These are phyloP conservation scores for Ajuga reptans DNA, from an alignment of 305 asterid genomes.

Conservation along the genomic window DNA sequence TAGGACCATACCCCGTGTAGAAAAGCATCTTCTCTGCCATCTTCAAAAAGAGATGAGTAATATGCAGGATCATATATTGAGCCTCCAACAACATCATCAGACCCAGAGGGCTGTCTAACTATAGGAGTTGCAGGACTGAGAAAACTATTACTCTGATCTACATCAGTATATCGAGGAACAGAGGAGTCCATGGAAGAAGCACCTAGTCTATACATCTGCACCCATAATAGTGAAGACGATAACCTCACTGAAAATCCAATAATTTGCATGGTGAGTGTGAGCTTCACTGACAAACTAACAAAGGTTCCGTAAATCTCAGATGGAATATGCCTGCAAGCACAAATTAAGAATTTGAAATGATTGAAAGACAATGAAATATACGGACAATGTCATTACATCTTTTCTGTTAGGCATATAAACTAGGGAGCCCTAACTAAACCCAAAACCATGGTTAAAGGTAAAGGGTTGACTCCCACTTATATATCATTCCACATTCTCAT, in stretches of 20 bases:
- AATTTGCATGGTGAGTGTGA: conserved; percentile 75
- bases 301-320: conserved; percentile 54
- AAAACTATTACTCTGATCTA: conserved; percentile 72
- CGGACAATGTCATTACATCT: conserved; percentile 3
- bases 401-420: no score
- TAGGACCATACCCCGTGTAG: conserved; percentile 38
- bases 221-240: conserved; percentile 75
- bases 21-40: conserved; percentile 40
- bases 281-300: conserved; percentile 67
- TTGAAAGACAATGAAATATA: conserved; percentile 5
- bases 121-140: conserved; percentile 73
- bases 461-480: no score
- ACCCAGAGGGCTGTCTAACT: conserved; percentile 45
- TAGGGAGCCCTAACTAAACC: no score
- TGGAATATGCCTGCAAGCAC: conserved; percentile 61
- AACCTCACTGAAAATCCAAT: conserved; percentile 69
- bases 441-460: no score
- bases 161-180: conserved; percentile 50
- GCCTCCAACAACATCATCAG: conserved; percentile 62
- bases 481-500: no score
- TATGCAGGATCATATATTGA: conserved; percentile 66
- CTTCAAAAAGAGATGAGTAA: conserved; percentile 69
- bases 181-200: conserved; percentile 56
- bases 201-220: conserved; percentile 94
- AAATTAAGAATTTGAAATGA: conserved; percentile 2